Base-by-base conservation (phyloP, 177 flowering plant genomes). In the Vitis hybrid region DNA sequence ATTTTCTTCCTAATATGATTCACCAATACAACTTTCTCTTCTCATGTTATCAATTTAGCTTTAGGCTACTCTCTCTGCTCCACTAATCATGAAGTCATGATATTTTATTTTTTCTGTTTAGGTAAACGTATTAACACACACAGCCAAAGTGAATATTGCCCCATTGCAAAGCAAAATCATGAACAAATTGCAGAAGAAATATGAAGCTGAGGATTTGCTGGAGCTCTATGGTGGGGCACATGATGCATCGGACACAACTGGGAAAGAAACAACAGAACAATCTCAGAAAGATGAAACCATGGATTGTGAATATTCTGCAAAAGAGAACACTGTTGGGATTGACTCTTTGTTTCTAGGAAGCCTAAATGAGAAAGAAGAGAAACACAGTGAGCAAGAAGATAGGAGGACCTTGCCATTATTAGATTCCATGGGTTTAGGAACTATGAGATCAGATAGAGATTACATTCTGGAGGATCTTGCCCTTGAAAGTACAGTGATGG, bases 101-200 rank as follows among this genome's bases (percentile, higher is more conserved):
- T 58, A 46, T 52, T 20, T n/a, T 65, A 35, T 64, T 10, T 27
- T 71, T 14, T 48, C 12, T 65, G 65, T 73, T 64, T 76, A 92
- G 97, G 94, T 92, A 27, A 93, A 91, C 76, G 86, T 93, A 30
- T 79, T 93, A 79, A 84, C 86, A 6, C 98, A 93, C 77, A 80
- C 88, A 53, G 65, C 82, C 13, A 77, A 85, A 74, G 93, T 86
- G 70, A 82, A 83, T 64, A 65, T 84, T 53, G 64, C 80, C 27
- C 61, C 77, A 4, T 72, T 80, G 84, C 87, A 92, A 74, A 67
- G 53, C 4, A 67, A 65, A 65, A 70, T 46, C 17, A 81, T 87
- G 55, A 65, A 67, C n/a, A 71, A 58, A 13, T 61, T 83, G 77
- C 79, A 72, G 68, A 79, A 74, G 66, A 64, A 78, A 72, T 63